These are phyloP conservation scores for Rhodotorula kratochvilovae DNA, from an alignment of 768 basidiomycete genomes.

Conservation along the genomic window DNA sequence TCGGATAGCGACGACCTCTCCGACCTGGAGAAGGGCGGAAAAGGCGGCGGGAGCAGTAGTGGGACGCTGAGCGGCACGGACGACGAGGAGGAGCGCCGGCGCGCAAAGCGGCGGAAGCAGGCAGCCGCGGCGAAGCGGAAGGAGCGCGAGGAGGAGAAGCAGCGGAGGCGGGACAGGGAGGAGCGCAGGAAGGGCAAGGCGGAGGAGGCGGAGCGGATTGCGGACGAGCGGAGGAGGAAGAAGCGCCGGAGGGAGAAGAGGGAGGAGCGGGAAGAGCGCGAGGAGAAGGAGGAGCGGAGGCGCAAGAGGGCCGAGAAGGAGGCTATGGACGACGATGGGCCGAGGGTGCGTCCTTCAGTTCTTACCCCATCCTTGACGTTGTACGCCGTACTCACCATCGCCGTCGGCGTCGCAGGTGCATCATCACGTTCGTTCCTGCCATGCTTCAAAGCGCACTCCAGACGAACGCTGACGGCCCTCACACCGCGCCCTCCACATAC, in stretches of 20 bases:
- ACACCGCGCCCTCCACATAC: too few species aligned
- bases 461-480: too few species aligned
- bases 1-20: slow-evolving; percentile 3
- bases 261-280: background rate
- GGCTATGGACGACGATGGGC: background rate
- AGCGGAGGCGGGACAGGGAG: background rate
- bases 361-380: too few species aligned
- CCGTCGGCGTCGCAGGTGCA: too few species aligned
- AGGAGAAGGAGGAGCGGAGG: background rate
- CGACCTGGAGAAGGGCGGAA: slow-evolving; percentile 9
- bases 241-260: background rate
- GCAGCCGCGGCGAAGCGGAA: background rate
- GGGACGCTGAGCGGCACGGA: background rate
- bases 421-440: too few species aligned
- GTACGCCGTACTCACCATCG: too few species aligned
- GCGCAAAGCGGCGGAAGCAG: background rate
- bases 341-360: background rate
- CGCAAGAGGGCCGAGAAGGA: background rate
- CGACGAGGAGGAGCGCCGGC: background rate
- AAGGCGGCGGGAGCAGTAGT: background rate
- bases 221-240: too few species aligned
- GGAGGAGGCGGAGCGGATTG: background rate
- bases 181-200: background rate
- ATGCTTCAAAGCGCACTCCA: too few species aligned
- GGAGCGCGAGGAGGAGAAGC: background rate